These are phyloP conservation scores for Fraxinus paxiana DNA, from an alignment of 305 asterid species.

Conservation along the genomic window DNA sequence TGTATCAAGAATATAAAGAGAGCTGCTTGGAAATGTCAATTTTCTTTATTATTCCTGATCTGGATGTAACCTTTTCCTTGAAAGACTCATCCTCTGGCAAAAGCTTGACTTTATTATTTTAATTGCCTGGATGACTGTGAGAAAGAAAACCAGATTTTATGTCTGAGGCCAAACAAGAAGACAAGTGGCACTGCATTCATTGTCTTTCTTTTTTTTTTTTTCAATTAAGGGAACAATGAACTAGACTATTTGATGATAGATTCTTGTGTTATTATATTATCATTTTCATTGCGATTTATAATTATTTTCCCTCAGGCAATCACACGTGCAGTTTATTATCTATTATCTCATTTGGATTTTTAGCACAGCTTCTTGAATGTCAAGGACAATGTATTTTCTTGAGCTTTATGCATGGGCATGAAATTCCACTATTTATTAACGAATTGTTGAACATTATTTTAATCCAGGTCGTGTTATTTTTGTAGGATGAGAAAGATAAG, in stretches of 20 bases:
- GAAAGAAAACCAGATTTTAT: not conserved
- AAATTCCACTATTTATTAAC: not conserved
- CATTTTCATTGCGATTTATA: not conserved
- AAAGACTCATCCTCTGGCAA: too few relatives aligned
- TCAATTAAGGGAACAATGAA: not conserved
- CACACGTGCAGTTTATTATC: not conserved
- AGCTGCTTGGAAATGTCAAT: not conserved
- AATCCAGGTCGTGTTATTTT: conserved; percentile 13
- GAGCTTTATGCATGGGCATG: not conserved
- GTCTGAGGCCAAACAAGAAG: not conserved
- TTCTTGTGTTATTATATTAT: not conserved
- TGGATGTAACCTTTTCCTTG: too few relatives aligned
- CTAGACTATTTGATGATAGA: not conserved
- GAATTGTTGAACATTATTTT: not conserved
- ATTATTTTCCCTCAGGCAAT: not conserved
- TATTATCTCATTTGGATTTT: conserved; percentile 2
- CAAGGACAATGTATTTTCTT: not conserved
- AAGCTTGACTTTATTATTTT: too few relatives aligned
- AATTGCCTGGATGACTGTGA: not conserved
- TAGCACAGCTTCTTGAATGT: conserved; percentile 5
- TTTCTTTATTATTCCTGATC: too few relatives aligned
- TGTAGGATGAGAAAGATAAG: conserved; percentile 72
- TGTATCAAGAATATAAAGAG: not conserved
- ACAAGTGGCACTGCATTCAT: not conserved
- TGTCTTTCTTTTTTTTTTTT: not conserved